Evolutionary conservation across 495 filamentous ascomycete species (phyloP), one percentile per base, ranked within the genome.

Genomic region (Talaromyces thailandensis): DNA sequence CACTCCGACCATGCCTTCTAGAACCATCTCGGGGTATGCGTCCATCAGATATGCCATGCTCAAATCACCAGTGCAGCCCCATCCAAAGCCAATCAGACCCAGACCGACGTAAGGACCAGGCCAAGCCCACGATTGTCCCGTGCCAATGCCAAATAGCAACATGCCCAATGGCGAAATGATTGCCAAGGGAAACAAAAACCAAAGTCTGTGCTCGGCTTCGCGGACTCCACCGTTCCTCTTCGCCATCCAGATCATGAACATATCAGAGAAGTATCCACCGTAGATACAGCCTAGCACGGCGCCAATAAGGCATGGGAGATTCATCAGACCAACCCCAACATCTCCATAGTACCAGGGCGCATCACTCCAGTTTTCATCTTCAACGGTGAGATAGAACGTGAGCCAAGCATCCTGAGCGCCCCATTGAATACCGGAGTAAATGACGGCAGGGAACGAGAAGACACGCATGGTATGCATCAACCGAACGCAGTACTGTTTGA

Each of bases 391-490:
- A 55, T 74, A 75, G 64, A 75, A 75, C 16, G 69, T 69, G n/a
- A 75, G 56, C 72, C 72, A 75, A 4, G 73, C 73, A 61, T 75
- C 73, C 55, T 75, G 73, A 16, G 67, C 71, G 25, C 71, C 71
- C 73, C 71, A 75, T 56, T 74, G 72, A 21, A 75, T 58, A 21
- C 70, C 70, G 6, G 70, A 70, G 56, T 66, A 75, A 25, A 71
- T 52, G 25, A 75, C 71, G 5, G 71, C 71, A 0, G 72, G 72
- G 60, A 75, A 73, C 4, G 56, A 67, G 62, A 75, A 73, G 18
- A 75, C 62, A 25, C 72, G 68, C 45, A 75, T 56, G 6, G 65
- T 69, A 55, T 73, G 61, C 29, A 64, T 64, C 23, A 72, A 51
- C 24, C 66, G 68, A 35, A 28, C 50, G 52, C 14, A 64, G 57